Conservation (phyloP, 805 yeast genomes). For the Barnettozyma salicaria region DNA sequence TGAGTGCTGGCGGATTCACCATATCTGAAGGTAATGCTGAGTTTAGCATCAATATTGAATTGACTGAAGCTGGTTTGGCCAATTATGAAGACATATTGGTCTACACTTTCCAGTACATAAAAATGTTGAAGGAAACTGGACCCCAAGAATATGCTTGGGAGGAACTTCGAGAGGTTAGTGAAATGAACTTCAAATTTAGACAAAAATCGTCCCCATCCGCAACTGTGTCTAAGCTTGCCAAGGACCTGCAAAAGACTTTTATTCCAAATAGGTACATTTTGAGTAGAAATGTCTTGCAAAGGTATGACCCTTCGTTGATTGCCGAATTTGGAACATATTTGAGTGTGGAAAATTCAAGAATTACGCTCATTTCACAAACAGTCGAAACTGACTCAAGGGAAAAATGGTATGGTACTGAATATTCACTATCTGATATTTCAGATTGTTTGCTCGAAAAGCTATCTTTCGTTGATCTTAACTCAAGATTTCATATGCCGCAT, state of each 20-base stretch:
- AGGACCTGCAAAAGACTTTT: constrained; percentile 45
- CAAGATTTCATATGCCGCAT: constrained; percentile 53
- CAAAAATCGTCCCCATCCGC: constrained; percentile 70
- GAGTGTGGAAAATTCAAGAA: constrained; percentile 53
- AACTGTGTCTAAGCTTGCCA: constrained; percentile 67
- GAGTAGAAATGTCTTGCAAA: constrained; percentile 48
- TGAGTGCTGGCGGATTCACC: constrained; percentile 66
- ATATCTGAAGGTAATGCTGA: constrained; percentile 62
- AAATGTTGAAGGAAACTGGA: constrained; percentile 46
- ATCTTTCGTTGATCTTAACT: constrained; percentile 25
- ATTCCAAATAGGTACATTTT: constrained; percentile 64
- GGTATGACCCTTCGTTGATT: constrained; percentile 53
- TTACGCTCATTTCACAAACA: constrained; percentile 47
- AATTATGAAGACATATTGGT: constrained; percentile 57
- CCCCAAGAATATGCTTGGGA: constrained; percentile 77
- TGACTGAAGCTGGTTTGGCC: constrained; percentile 66
- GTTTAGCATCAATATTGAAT: constrained; percentile 65
- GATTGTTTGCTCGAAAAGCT: constrained; percentile 32
- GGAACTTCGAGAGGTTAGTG: constrained; percentile 67
- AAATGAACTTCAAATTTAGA: constrained; percentile 67
- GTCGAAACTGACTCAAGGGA: constrained; percentile 51
- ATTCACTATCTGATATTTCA: constrained; percentile 44
- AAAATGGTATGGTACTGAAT: constrained; percentile 89
- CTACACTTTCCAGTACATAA: constrained; percentile 66
- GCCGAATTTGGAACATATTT: constrained; percentile 43